phyloP scores from a whole-genome alignment of 768 basidiomycete species.

The Cyclocybe cylindracea region DNA sequence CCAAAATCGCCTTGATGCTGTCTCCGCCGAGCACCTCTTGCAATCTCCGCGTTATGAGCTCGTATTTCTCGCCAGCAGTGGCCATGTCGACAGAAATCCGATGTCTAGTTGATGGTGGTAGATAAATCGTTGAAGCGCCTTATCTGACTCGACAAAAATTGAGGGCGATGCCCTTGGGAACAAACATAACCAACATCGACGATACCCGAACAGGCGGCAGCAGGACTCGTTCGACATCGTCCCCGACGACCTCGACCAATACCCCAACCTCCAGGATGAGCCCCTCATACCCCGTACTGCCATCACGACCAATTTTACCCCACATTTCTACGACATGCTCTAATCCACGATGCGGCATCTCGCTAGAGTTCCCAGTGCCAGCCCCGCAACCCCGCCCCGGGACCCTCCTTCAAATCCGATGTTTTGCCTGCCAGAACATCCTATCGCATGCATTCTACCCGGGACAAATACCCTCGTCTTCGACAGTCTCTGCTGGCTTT shows the following conservation, averaged over 20 bases:
- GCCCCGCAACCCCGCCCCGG: slow-evolving; percentile 46
- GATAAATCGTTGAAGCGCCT: no score
- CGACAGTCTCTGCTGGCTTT: slow-evolving; percentile 7
- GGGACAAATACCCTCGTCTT: slow-evolving; percentile 48
- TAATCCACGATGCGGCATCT: slow-evolving; percentile 45
- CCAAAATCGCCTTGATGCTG: slow-evolving; percentile 75
- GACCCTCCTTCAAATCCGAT: slow-evolving; percentile 65
- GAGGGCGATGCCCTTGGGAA: no score
- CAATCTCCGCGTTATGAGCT: slow-evolving; percentile 82
- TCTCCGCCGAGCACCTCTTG: slow-evolving; percentile 90
- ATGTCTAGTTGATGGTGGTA: no score
- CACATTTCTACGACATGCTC: slow-evolving; percentile 67
- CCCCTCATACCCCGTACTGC: slow-evolving; percentile 32
- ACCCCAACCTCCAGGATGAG: slow-evolving; percentile 10
- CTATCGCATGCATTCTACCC: slow-evolving; percentile 71
- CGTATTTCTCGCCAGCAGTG: slow-evolving; percentile 57
- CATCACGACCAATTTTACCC: slow-evolving; percentile 65
- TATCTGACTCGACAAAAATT: no score
- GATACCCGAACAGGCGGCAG: no score
- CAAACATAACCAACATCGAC: no score
- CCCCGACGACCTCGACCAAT: no score
- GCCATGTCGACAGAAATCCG: slow-evolving; percentile 22
- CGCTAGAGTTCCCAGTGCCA: slow-evolving; percentile 72
- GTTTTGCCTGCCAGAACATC: slow-evolving; percentile 64
- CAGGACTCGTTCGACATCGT: no score